These are phyloP conservation scores for Cladosporium austrohemisphaericum DNA, from an alignment of 2,329 filamentous ascomycete species.

Conservation along the genomic window DNA sequence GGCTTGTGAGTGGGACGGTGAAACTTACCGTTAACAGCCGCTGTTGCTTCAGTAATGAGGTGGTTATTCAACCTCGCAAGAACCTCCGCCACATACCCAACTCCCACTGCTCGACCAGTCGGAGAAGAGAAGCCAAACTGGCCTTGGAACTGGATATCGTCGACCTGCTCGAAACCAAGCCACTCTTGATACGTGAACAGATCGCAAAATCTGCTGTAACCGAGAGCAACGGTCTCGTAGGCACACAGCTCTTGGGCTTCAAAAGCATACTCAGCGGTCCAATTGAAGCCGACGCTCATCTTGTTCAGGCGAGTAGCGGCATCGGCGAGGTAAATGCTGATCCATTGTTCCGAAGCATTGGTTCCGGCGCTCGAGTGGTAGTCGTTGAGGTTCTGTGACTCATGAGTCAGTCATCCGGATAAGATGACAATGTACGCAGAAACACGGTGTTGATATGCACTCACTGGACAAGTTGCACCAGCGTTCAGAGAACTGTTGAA, in stretches of 20 bases:
- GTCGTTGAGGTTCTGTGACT: conserved; percentile 55
- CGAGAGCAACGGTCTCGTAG: conserved; percentile 72
- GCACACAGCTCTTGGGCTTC: conserved; percentile 69
- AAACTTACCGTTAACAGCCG: conserved; percentile 49
- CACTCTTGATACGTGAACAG: conserved; percentile 74
- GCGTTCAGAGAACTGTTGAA: conserved; percentile 68
- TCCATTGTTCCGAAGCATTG: conserved; percentile 57
- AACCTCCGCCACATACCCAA: conserved; percentile 70
- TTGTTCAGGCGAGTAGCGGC: conserved; percentile 58
- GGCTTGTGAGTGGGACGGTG: no score
- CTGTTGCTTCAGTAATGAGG: conserved; percentile 41
- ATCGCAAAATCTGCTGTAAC: conserved; percentile 71
- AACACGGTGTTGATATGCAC: conserved; percentile 49
- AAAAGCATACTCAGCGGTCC: conserved; percentile 61
- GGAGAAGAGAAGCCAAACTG: conserved; percentile 61
- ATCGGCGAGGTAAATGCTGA: conserved; percentile 60
- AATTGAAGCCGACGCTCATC: conserved; percentile 44
- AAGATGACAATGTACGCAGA: conserved; percentile 10
- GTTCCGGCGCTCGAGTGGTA: conserved; percentile 48
- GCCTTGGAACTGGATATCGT: conserved; percentile 62
- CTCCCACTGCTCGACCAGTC: conserved; percentile 65
- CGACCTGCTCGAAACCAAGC: conserved; percentile 66
- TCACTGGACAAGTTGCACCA: conserved; percentile 60
- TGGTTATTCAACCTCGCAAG: conserved; percentile 66
- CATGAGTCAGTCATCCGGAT: no score